These are phyloP conservation scores for Malus sieversii DNA, from an alignment of 306 rosid genomes.

Conservation along the genomic window DNA sequence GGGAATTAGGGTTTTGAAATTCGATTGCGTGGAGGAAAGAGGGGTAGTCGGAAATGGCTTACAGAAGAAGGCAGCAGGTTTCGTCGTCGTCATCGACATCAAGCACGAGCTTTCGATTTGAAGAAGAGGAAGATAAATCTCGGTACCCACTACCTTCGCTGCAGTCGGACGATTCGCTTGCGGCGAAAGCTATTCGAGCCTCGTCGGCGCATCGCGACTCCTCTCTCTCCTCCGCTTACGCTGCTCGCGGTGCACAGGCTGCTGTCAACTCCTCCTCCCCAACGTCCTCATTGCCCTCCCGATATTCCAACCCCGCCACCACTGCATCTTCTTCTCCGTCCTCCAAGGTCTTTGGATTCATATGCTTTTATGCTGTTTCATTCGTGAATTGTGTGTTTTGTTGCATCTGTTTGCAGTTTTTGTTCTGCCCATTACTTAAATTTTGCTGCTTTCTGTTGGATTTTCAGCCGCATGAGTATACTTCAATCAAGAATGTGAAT, in stretches of 20 bases:
- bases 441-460: constrained; percentile 31
- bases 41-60: constrained; percentile 43
- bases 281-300: constrained; percentile 25
- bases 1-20: background rate
- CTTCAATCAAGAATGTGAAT: constrained; percentile 61
- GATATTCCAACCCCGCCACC: constrained; percentile 17
- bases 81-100: constrained; percentile 29
- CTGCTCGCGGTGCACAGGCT: constrained; percentile 24
- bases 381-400: background rate
- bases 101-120: constrained; percentile 9
- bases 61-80: constrained; percentile 57
- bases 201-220: constrained; percentile 87
- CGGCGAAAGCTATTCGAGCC: constrained; percentile 89
- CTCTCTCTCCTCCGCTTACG: constrained; percentile 85
- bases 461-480: constrained; percentile 54
- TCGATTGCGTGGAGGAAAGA: background rate
- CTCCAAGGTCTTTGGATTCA: constrained; percentile 4
- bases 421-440: background rate
- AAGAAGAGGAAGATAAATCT: constrained; percentile 18
- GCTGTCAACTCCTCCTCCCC: constrained; percentile 11
- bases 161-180: constrained; percentile 52
- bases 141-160: constrained; percentile 26
- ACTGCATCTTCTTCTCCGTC: constrained; percentile 7
- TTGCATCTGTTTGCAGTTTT: background rate
- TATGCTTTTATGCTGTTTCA: background rate